These are phyloP conservation scores for Wickerhamomyces silvicola DNA, from an alignment of 805 yeast species.

Conservation along the genomic window DNA sequence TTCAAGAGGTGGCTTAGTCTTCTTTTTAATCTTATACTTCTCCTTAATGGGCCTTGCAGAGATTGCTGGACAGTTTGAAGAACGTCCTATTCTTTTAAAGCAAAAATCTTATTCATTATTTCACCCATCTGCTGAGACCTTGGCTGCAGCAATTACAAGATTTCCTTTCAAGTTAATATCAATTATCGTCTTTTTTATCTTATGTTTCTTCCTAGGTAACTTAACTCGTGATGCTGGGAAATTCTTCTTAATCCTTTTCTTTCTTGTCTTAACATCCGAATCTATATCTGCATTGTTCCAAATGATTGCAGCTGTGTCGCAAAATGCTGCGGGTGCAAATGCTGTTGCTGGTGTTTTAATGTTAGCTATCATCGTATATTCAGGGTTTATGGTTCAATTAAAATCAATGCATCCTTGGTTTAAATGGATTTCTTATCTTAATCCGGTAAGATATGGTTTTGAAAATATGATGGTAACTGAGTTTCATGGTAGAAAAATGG, in stretches of 20 bases:
- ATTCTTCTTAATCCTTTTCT: conserved; percentile 45
- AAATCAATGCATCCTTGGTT: conserved; percentile 67
- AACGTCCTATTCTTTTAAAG: conserved; percentile 58
- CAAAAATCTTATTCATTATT: conserved; percentile 69
- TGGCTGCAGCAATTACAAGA: conserved; percentile 54
- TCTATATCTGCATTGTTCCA: conserved; percentile 48
- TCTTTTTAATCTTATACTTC: conserved; percentile 50
- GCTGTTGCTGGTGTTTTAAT: conserved; percentile 51
- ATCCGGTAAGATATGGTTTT: conserved; percentile 52
- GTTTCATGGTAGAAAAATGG: conserved; percentile 49
- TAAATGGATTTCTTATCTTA: conserved; percentile 53
- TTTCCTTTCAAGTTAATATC: conserved; percentile 54
- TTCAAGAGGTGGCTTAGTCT: conserved; percentile 57
- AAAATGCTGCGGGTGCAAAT: conserved; percentile 50
- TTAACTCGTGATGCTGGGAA: conserved; percentile 45
- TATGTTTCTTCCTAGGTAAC: conserved; percentile 52
- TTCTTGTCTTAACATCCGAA: conserved; percentile 37
- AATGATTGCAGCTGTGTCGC: conserved; percentile 43
- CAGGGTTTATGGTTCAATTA: conserved; percentile 61
- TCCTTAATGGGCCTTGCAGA: conserved; percentile 45
- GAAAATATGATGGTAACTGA: conserved; percentile 64
- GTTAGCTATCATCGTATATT: conserved; percentile 46
- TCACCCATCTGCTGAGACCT: conserved; percentile 69
- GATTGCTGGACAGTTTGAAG: conserved; percentile 37
- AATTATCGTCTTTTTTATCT: conserved; percentile 38